Conservation (phyloP, 2,329 filamentous ascomycete genomes). For the Xylariaceae sp. region DNA sequence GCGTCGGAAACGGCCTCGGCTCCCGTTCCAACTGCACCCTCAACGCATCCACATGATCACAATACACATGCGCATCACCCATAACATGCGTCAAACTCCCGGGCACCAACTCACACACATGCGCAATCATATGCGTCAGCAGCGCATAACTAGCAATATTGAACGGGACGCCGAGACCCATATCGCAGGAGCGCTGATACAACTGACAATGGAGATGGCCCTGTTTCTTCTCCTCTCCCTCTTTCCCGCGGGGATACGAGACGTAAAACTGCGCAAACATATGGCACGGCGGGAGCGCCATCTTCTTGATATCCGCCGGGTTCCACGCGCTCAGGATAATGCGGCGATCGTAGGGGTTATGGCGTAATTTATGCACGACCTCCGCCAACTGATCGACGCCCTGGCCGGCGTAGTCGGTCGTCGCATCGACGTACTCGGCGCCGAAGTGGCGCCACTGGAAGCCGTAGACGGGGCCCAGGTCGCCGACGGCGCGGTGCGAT, state of each 20-base stretch:
- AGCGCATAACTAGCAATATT: constrained; percentile 95
- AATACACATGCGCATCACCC: constrained; percentile 96
- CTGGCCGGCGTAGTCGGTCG: constrained; percentile 77
- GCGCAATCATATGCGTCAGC: constrained; percentile 90
- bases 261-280: constrained; percentile 85
- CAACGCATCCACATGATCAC: constrained; percentile 86
- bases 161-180: constrained; percentile 95
- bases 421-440: constrained; percentile 74
- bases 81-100: constrained; percentile 90
- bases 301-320: constrained; percentile 66
- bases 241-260: constrained; percentile 46
- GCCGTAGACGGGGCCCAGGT: constrained; percentile 92
- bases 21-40: constrained; percentile 73
- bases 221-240: constrained; percentile 38
- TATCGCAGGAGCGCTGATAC: constrained; percentile 93
- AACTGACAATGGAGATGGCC: constrained; percentile 80
- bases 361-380: constrained; percentile 78
- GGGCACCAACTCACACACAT: constrained; percentile 76
- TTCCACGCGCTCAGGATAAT: constrained; percentile 96
- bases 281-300: constrained; percentile 75
- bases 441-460: constrained; percentile 99
- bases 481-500: constrained; percentile 73
- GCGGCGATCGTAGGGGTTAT: constrained; percentile 79
- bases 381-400: constrained; percentile 92
- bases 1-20: constrained; percentile 71